These are phyloP conservation scores for Ganoderma leucocontextum DNA, from an alignment of 1,284 basidiomycete genomes.

Conservation along the genomic window DNA sequence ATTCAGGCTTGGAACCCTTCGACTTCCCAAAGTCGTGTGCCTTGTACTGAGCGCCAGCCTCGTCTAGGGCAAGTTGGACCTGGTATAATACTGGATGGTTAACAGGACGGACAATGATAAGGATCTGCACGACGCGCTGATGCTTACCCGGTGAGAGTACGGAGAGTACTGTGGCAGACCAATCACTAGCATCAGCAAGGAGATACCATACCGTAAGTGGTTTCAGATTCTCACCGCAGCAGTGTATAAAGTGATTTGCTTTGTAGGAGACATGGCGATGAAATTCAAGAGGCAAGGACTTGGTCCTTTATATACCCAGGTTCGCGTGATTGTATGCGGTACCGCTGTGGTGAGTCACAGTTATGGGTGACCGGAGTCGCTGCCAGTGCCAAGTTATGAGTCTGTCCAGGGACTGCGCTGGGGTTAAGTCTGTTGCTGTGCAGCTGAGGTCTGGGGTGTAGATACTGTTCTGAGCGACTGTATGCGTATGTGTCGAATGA, in stretches of 20 bases:
- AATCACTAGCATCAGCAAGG: not conserved
- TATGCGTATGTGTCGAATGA: not conserved
- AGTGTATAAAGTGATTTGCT: conserved; percentile 31
- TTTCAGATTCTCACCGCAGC: conserved; percentile 25
- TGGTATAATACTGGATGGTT: not conserved
- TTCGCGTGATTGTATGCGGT: not conserved
- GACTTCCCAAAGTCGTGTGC: conserved; percentile 37
- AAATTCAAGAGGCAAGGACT: not conserved
- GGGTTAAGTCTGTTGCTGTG: not conserved
- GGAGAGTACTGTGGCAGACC: conserved; percentile 26
- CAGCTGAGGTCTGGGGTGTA: not conserved
- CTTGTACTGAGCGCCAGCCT: conserved; percentile 34
- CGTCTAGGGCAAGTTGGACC: conserved; percentile 24
- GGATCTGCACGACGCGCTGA: not conserved
- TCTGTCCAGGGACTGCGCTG: not conserved
- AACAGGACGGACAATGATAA: not conserved
- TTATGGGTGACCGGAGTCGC: not conserved
- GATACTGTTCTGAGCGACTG: not conserved
- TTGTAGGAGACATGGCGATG: not conserved
- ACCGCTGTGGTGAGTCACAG: not conserved
- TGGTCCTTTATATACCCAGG: not conserved
- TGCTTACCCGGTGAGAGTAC: conserved; percentile 27
- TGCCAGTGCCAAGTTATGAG: not conserved
- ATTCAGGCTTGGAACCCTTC: conserved; percentile 46
- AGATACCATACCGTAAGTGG: not conserved